Conservation (phyloP, 805 yeast species). For the Kregervanrija delftensis region DNA sequence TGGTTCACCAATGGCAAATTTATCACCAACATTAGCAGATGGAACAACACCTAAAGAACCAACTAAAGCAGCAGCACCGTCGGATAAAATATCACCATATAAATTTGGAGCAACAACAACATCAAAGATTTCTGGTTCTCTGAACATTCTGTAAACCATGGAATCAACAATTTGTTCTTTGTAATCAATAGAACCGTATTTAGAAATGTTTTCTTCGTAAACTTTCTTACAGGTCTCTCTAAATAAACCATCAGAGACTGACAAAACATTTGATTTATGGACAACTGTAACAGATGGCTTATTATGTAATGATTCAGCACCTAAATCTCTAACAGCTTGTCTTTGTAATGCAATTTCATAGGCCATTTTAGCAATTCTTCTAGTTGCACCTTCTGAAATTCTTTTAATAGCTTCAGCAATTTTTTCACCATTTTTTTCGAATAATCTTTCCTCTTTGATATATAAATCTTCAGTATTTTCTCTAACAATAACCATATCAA, state of each 20-base stretch:
- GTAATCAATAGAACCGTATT: constrained; percentile 55
- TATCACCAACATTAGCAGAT: constrained; percentile 94
- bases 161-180: constrained; percentile 98
- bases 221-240: constrained; percentile 73
- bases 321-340: constrained; percentile 65
- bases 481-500: constrained; percentile 96
- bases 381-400: constrained; percentile 82
- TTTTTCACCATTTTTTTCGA: constrained; percentile 72
- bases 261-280: constrained; percentile 92
- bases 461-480: constrained; percentile 98
- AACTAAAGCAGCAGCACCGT: constrained; percentile 97
- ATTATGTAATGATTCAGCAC: constrained; percentile 44
- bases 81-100: constrained; percentile 94
- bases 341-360: constrained; percentile 89
- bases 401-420: constrained; percentile 98
- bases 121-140: constrained; percentile 96
- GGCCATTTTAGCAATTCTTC: constrained; percentile 84
- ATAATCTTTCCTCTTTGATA: constrained; percentile 85
- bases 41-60: constrained; percentile 98
- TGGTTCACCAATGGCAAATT: constrained; percentile 97
- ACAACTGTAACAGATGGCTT: constrained; percentile 79
- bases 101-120: constrained; percentile 98
- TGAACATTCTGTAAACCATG: constrained; percentile 98
- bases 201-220: constrained; percentile 49
- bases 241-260: constrained; percentile 91